Evolutionary conservation across 306 rosid genomes (phyloP), one percentile per base, ranked within the genome.

Genomic region (Prunus mira): DNA sequence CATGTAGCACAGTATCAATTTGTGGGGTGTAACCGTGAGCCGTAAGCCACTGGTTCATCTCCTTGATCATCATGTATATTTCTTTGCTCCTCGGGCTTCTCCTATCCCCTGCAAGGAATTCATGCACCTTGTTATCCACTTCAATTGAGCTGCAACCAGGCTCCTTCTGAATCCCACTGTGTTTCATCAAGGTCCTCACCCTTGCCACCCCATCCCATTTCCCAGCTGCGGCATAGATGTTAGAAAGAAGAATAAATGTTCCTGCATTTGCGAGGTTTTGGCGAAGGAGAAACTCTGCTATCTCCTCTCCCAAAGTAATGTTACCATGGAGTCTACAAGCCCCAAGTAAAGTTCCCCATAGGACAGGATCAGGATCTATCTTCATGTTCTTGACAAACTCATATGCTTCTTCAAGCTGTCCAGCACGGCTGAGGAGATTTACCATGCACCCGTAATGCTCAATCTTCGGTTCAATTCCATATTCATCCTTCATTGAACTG

Each of bases 71-170:
- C 67, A 52, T 52, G 47, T 91, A 91, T 55, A 89, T 84, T 65
- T 89, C 87, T 51, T 83, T 85, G 88, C 90, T 86, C 67, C 86
- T 87, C 9, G 87, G 87, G 81, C 88, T 94, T 51, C 82, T 82
- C 62, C 78, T 83, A 79, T 89, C 96, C 55, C 98, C 96, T 11
- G 98, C 96, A 62, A 91, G 67, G 75, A 91, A 93, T 84, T 89
- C 97, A n/a, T 89, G 93, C 25, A 91, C 80, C 81, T 79, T 85
- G 64, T 84, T 89, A 67, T 87, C 72, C 73, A 91, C 83, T 81
- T 93, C 98, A 61, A 93, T 85, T 7, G 88, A 83, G 85, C 96
- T 91, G 69, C 98, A 89, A 17, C 98, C 98, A 18, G 96, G 97
- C 78, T 93, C 97, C 79, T 93, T 93, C 58, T 85, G 89, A 34